Evolutionary conservation across 2,329 filamentous ascomycete species (phyloP), one percentile per base, ranked within the genome.

Genomic region (Monosporascus sp.): DNA sequence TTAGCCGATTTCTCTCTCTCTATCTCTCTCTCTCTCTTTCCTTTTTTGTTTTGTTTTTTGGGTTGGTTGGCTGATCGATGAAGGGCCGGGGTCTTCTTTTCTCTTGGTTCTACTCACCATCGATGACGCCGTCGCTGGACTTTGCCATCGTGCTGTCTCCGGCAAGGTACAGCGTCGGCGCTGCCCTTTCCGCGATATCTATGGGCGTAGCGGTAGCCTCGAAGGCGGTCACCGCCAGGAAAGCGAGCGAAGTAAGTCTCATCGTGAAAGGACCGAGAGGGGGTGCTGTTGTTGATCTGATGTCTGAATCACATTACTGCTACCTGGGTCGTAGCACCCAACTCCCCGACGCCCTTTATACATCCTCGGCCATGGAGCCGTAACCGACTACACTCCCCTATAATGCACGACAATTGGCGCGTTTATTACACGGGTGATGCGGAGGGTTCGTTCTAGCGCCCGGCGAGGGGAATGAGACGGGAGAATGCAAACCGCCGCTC

Each of bases 111-210:
- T 24, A 46, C 43, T 46, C 24, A 46, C 83, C 82, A 79, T 64
- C 54, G 14, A 58, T 66, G 22, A 51, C 43, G 22, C 69, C 69
- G 36, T 68, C 70, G 27, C 67, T 71, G 19, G 71, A 72, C 36
- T 64, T 66, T 3, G 77, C 77, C 78, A 81, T 83, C 6, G 80
- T 82, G 7, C 76, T 79, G 62, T 83, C 80, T 37, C 80, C 80
- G 9, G 77, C 77, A 14, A 82, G 66, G 54, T 78, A 81, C 27
- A 81, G 65, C 0, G 73, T 79, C 9, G 67, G 66, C 31, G 64
- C 57, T 7, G 63, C 61, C 26, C 63, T 56, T 27, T 57, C 58
- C 3, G 53, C 59, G 20, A 65, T 26, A 5, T 55, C 55, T 3
- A 58, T 49, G 26, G 51, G 53, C 7, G 56, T 54, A 2, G 61